Conservation (phyloP, 2,329 filamentous ascomycete species). For the Colletotrichum melonis region DNA sequence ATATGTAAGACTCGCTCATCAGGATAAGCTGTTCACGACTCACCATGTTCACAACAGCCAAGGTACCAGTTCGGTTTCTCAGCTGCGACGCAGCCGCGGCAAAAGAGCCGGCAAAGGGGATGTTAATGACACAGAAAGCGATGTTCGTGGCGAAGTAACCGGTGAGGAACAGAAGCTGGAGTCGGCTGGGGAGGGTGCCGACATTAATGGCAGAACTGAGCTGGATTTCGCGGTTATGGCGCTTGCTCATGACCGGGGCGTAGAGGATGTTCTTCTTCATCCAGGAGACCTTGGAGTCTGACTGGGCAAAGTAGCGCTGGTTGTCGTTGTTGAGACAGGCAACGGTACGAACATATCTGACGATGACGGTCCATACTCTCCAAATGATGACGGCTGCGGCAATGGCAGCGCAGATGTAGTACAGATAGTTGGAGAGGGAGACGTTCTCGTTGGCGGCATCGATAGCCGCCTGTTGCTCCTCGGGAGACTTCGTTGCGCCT, state of each 20-base stretch:
- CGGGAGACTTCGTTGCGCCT: constrained; percentile 33
- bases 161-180: constrained; percentile 70
- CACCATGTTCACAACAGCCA: constrained; percentile 82
- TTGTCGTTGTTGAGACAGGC: constrained; percentile 82
- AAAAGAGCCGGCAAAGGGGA: constrained; percentile 66
- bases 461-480: constrained; percentile 41
- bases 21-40: constrained; percentile 12
- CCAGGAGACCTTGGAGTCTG: constrained; percentile 64
- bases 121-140: constrained; percentile 77
- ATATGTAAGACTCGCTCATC: too few relatives aligned
- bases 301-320: constrained; percentile 80
- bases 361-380: constrained; percentile 69
- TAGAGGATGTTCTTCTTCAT: constrained; percentile 75
- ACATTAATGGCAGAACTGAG: constrained; percentile 70
- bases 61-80: constrained; percentile 76
- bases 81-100: constrained; percentile 60
- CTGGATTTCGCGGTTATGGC: constrained; percentile 75
- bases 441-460: constrained; percentile 57
- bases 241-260: constrained; percentile 72
- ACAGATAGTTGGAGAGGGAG: constrained; percentile 69
- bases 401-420: constrained; percentile 73
- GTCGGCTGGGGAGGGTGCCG: constrained; percentile 73
- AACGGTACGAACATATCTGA: constrained; percentile 78
- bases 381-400: constrained; percentile 74
- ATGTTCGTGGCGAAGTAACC: constrained; percentile 75